Evolutionary conservation across 2,329 filamentous ascomycete genomes (phyloP).

Genomic region (Venturia pyrina): DNA sequence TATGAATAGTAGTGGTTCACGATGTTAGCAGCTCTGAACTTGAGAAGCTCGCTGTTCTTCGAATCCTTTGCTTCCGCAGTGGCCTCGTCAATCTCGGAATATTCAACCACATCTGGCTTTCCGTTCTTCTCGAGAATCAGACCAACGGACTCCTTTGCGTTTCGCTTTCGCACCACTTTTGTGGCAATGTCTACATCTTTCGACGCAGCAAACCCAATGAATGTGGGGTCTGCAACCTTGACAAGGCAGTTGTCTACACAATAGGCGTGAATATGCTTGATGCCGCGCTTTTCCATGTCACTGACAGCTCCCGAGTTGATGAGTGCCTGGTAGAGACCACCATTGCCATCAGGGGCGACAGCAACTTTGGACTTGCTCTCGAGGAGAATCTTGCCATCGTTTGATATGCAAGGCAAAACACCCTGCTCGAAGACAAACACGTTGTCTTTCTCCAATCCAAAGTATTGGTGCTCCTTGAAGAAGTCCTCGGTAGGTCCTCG

Average conservation of each 20-base stretch:
- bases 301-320: slow-evolving; percentile 68
- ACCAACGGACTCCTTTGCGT: slow-evolving; percentile 90
- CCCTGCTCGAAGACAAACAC: slow-evolving; percentile 94
- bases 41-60: slow-evolving; percentile 70
- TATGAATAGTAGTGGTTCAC: slow-evolving; percentile 99
- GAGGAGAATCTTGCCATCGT: slow-evolving; percentile 92
- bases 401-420: slow-evolving; percentile 90
- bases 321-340: slow-evolving; percentile 89
- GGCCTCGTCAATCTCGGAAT: slow-evolving; percentile 86
- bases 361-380: slow-evolving; percentile 73
- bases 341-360: slow-evolving; percentile 94
- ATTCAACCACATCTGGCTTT: slow-evolving; percentile 94
- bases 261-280: slow-evolving; percentile 94
- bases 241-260: slow-evolving; percentile 99
- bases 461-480: slow-evolving; percentile 83
- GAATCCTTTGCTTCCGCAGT: slow-evolving; percentile 84
- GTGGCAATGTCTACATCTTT: slow-evolving; percentile 92
- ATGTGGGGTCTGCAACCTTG: slow-evolving; percentile 92
- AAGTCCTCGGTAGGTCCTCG: slow-evolving; percentile 85
- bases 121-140: slow-evolving; percentile 92
- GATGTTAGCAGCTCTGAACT: slow-evolving; percentile 97
- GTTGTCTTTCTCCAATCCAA: slow-evolving; percentile 77
- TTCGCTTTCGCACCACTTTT: slow-evolving; percentile 98
- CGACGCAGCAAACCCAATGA: slow-evolving; percentile 84
- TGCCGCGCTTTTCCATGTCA: slow-evolving; percentile 80